Percentiles rank a stretch among this genome's conserved stretches.
phyloP scores from a whole-genome alignment of 306 rosid species.

The Fragaria nilgerrensis region DNA sequence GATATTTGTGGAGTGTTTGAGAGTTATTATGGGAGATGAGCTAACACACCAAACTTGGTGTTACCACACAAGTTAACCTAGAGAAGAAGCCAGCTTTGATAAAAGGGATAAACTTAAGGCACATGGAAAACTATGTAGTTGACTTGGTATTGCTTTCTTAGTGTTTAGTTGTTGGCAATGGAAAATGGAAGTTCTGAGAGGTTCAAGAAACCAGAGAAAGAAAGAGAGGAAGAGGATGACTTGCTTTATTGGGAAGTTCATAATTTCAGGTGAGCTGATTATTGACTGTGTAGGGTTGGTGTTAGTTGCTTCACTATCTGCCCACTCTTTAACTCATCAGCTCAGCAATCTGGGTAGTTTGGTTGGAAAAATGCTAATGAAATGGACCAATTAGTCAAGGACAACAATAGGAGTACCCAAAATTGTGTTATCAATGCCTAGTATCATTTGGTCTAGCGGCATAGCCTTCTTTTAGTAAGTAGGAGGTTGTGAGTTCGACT shows the following conservation, averaged over 20 bases:
- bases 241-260: constrained; percentile 19
- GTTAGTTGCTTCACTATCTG: constrained; percentile 75
- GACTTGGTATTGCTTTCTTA: constrained; percentile 28
- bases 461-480: no score
- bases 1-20: constrained; percentile 33
- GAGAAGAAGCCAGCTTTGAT: constrained; percentile 33
- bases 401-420: background rate
- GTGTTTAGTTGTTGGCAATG: constrained; percentile 30
- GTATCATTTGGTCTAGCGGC: no score
- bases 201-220: constrained; percentile 31
- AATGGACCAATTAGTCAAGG: background rate
- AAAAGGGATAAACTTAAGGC: constrained; percentile 25
- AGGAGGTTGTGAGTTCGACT: no score
- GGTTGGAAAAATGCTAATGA: constrained; percentile 13
- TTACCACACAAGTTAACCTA: constrained; percentile 24
- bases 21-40: constrained; percentile 53
- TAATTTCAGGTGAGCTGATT: constrained; percentile 61
- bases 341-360: constrained; percentile 32
- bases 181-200: constrained; percentile 21
- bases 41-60: constrained; percentile 75
- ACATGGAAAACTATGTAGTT: constrained; percentile 17
- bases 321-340: constrained; percentile 32
- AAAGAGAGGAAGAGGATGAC: background rate
- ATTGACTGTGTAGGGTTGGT: constrained; percentile 53
- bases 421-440: no score